phyloP scores from a whole-genome alignment of 495 filamentous ascomycete species.

The Penicillium argentinense region DNA sequence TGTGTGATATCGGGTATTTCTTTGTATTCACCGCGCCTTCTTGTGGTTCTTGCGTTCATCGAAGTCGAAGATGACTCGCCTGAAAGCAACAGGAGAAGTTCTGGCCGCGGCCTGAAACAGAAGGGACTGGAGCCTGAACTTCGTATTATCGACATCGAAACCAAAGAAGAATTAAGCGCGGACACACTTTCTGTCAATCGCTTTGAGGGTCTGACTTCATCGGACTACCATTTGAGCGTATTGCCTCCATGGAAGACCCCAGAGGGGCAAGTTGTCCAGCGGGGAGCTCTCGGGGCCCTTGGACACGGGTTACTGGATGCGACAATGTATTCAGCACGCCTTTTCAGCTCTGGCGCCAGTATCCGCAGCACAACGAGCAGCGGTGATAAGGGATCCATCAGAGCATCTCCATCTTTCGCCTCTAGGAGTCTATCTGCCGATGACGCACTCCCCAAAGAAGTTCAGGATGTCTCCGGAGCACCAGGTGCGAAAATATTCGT shows the following conservation, averaged over 20 bases:
- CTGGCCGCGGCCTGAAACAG: conserved; percentile 59
- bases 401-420: conserved; percentile 41
- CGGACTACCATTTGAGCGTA: conserved; percentile 88
- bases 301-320: conserved; percentile 72
- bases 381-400: conserved; percentile 49
- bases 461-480: conserved; percentile 48
- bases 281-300: conserved; percentile 65
- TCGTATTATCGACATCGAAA: conserved; percentile 82
- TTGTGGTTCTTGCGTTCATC: conserved; percentile 88
- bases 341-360: conserved; percentile 87
- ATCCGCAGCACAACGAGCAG: conserved; percentile 70
- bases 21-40: conserved; percentile 87
- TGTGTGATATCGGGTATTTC: conserved; percentile 97
- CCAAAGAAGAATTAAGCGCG: conserved; percentile 75
- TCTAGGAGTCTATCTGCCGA: conserved; percentile 34
- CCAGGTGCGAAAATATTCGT: conserved; percentile 91
- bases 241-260: conserved; percentile 69
- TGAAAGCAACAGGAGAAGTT: conserved; percentile 34
- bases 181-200: conserved; percentile 80
- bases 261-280: conserved; percentile 55
- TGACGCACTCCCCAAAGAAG: conserved; percentile 37
- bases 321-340: conserved; percentile 74
- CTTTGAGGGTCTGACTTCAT: conserved; percentile 80
- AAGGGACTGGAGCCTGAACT: conserved; percentile 84
- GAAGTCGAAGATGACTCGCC: conserved; percentile 62